Base-by-base conservation (phyloP, 352 stramenopile species). In the Phytopythium chamaehyphon region DNA sequence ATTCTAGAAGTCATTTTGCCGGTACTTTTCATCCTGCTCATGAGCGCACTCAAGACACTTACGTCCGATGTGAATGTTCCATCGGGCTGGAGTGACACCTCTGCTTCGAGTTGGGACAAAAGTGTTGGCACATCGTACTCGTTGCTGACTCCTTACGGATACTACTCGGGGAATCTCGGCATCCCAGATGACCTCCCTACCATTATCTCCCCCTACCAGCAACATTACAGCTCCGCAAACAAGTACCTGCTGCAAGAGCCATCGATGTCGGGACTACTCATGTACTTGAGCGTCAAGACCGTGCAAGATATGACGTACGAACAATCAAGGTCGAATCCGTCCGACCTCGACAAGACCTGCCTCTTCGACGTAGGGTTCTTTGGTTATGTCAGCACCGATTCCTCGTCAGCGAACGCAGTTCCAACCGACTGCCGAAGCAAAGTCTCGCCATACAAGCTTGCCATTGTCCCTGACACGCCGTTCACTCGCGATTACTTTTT, bases 401-500 rank as follows among this genome's bases (percentile, higher is more conserved):
- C 47, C 40, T 55, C 68, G 1, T 80, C 73, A 6, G 36, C 66
- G 6, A 71, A 57, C 40, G 54, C 62, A 6, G 59, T 88, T 6
- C 73, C 68, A 18, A 12, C 38, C 2, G 24, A 57, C 10, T 88
- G 73, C 26, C 64, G 47, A 11, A 42, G 53, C 33, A 51, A 65
- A 24, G 59, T 73, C 35, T 64, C 54, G 1, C 69, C 72, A 6
- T 82, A 82, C 57, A 80, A 78, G 36, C 31, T 87, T 26, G 77
- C 70, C 3, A 81, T 87, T 33, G 61, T 55, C 1, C 76, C 71
- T 6, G 73, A 89, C 46, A 86, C 65, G 19, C 35, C 55, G 22
- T 89, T 83, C 47, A 86, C 72, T 16, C 73, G 74, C 45, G 56
- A 70, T 19, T 90, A 90, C 51, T 90, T 88, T 24, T 67, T 78